Evolutionary conservation across 2,329 filamentous ascomycete species (phyloP).

Genomic region (Akanthomyces dipterigenus): DNA sequence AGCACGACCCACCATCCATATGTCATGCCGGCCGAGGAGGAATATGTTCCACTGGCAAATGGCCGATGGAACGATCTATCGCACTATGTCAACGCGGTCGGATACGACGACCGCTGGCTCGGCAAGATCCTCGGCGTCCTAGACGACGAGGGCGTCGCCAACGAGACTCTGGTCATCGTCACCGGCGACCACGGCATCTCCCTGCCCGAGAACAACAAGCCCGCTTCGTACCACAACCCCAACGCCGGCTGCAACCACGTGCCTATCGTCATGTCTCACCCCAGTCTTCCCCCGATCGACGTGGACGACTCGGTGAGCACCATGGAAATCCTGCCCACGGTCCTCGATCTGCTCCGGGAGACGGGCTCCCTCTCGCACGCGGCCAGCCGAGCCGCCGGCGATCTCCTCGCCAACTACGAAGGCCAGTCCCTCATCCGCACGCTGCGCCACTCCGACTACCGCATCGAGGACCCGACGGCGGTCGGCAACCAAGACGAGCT

Average conservation of each 20-base stretch:
- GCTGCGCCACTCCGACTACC: constrained; percentile 9
- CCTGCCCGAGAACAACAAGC: constrained; percentile 24
- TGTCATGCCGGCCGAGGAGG: constrained; percentile 21
- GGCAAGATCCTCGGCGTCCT: constrained; percentile 23
- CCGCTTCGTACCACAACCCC: constrained; percentile 27
- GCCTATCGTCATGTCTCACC: constrained; percentile 27
- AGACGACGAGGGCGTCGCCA: constrained; percentile 25
- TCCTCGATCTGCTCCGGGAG: constrained; percentile 28
- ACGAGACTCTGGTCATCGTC: constrained; percentile 27
- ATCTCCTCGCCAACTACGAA: constrained; percentile 27
- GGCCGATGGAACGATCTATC: constrained; percentile 19
- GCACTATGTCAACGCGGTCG: constrained; percentile 27
- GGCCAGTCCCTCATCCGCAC: constrained; percentile 28
- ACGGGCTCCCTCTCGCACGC: constrained; percentile 25
- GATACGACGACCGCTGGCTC: constrained; percentile 28
- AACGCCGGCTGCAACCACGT: constrained; percentile 27
- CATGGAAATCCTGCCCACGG: constrained; percentile 27
- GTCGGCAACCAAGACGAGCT: constrained; percentile 1
- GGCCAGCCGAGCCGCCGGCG: constrained; percentile 21
- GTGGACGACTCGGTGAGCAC: constrained; percentile 25
- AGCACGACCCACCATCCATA: constrained; percentile 30
- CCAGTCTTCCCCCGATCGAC: constrained; percentile 24
- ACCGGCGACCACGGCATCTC: constrained; percentile 28
- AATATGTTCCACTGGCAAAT: constrained; percentile 21
- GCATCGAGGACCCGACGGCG: constrained; percentile 5